A percentile compares a stretch with the other conserved stretches of the same genome.
Evolutionary conservation across 2,329 filamentous ascomycete species (phyloP).

Genomic region (Claviceps sp.): DNA sequence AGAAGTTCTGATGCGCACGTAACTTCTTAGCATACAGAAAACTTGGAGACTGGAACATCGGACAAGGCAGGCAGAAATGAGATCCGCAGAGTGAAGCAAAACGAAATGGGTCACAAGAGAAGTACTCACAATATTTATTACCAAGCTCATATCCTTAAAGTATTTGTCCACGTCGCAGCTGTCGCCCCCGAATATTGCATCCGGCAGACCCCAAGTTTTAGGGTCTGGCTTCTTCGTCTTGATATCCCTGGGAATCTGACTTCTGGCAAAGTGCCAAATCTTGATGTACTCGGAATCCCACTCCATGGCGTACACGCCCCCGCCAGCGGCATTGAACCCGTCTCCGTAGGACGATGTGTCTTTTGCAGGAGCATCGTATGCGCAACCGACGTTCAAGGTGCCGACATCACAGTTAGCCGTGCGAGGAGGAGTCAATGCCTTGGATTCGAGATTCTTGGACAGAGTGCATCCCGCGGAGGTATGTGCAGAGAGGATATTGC

Average conservation of each 20-base stretch:
- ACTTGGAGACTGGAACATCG: too few relatives aligned
- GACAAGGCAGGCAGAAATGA: too few relatives aligned
- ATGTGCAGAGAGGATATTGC: conserved; percentile 50
- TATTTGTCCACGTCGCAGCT: conserved; percentile 51
- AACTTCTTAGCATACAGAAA: too few relatives aligned
- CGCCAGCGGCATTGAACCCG: conserved; percentile 50
- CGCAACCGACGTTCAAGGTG: conserved; percentile 29
- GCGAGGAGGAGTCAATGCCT: conserved; percentile 15
- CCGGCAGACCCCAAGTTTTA: conserved; percentile 51
- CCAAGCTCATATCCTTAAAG: conserved; percentile 57
- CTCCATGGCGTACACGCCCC: conserved; percentile 57
- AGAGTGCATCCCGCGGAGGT: conserved; percentile 28
- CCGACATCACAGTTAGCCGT: conserved; percentile 25
- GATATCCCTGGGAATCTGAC: conserved; percentile 52
- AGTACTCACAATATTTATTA: conserved; percentile 48
- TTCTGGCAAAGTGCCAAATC: conserved; percentile 66
- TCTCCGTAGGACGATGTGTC: conserved; percentile 42
- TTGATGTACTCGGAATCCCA: conserved; percentile 57
- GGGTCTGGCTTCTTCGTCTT: conserved; percentile 45
- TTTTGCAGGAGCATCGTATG: conserved; percentile 24
- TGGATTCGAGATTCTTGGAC: conserved; percentile 8
- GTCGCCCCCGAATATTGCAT: conserved; percentile 52
- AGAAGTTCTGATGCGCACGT: conserved; percentile 43
- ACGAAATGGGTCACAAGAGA: not conserved
- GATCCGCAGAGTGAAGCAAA: too few relatives aligned